Evolutionary conservation across 1,139 yeast genomes (phyloP).

Genomic region (Taiozyma sp.): DNA sequence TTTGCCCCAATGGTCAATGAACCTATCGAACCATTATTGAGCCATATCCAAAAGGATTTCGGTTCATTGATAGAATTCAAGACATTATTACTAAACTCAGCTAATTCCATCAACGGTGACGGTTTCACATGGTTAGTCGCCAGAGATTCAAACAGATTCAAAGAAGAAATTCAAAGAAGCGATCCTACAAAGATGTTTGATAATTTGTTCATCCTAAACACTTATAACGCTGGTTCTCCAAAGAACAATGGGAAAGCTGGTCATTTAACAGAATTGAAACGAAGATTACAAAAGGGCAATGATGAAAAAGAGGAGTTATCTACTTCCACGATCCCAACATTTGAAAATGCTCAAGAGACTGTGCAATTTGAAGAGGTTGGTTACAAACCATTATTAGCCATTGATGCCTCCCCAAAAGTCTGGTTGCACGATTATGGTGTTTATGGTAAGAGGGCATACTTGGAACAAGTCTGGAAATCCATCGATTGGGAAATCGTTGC

Average conservation of each 20-base stretch:
- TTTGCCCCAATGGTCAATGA: slow-evolving; percentile 26
- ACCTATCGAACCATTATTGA: slow-evolving; percentile 9
- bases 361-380: slow-evolving; percentile 19
- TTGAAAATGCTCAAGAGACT: slow-evolving; percentile 30
- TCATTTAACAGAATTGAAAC: slow-evolving; percentile 23
- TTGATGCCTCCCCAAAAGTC: slow-evolving; percentile 68
- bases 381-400: slow-evolving; percentile 59
- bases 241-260: slow-evolving; percentile 32
- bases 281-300: slow-evolving; percentile 5
- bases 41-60: slow-evolving; percentile 43
- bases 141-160: slow-evolving; percentile 29
- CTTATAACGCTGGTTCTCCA: slow-evolving; percentile 73
- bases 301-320: slow-evolving; percentile 1
- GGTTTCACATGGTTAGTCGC: slow-evolving; percentile 77
- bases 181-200: slow-evolving; percentile 31
- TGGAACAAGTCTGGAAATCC: slow-evolving; percentile 68
- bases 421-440: slow-evolving; percentile 73
- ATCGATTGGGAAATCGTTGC: slow-evolving; percentile 67
- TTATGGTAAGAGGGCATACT: slow-evolving; percentile 61
- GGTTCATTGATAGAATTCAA: slow-evolving; percentile 69
- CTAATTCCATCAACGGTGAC: slow-evolving; percentile 64
- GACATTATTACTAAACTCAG: slow-evolving; percentile 57
- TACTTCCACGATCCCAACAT: slow-evolving; percentile 10
- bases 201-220: slow-evolving; percentile 59
- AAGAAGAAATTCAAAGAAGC: slow-evolving; percentile 9